Conservation (phyloP, 352 stramenopile species). For the Phytophthora cactorum region DNA sequence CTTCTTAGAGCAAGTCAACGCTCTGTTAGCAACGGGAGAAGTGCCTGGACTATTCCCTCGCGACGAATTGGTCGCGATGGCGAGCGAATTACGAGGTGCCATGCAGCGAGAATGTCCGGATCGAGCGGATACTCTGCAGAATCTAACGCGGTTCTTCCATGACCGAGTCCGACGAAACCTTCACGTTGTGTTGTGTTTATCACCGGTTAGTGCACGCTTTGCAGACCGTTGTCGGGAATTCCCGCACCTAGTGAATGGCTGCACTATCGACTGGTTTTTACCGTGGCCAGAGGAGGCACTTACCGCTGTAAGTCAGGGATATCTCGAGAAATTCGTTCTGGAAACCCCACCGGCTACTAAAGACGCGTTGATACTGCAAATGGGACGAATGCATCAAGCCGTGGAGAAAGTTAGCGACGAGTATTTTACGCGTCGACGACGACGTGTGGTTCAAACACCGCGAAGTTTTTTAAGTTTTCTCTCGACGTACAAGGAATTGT, state of each 20-base stretch:
- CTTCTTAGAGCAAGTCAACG: conserved; percentile 92
- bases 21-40: conserved; percentile 82
- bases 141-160: conserved; percentile 89
- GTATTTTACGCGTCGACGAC: conserved; percentile 79
- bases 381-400: conserved; percentile 78
- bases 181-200: conserved; percentile 89
- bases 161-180: conserved; percentile 86
- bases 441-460: conserved; percentile 91
- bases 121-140: conserved; percentile 75
- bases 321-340: conserved; percentile 71
- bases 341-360: conserved; percentile 61
- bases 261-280: conserved; percentile 92
- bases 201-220: conserved; percentile 82
- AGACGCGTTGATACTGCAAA: conserved; percentile 69
- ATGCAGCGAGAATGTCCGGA: conserved; percentile 79
- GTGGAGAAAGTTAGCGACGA: conserved; percentile 73
- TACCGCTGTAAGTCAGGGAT: conserved; percentile 80
- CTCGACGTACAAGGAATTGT: conserved; percentile 77
- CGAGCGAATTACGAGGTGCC: conserved; percentile 70
- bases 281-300: conserved; percentile 90
- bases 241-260: conserved; percentile 87
- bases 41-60: conserved; percentile 88
- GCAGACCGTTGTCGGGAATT: conserved; percentile 87
- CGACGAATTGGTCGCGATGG: conserved; percentile 89
- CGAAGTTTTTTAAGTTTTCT: conserved; percentile 91